These are phyloP conservation scores for Apocynum venetum DNA, from an alignment of 257 asterid genomes.

Conservation along the genomic window DNA sequence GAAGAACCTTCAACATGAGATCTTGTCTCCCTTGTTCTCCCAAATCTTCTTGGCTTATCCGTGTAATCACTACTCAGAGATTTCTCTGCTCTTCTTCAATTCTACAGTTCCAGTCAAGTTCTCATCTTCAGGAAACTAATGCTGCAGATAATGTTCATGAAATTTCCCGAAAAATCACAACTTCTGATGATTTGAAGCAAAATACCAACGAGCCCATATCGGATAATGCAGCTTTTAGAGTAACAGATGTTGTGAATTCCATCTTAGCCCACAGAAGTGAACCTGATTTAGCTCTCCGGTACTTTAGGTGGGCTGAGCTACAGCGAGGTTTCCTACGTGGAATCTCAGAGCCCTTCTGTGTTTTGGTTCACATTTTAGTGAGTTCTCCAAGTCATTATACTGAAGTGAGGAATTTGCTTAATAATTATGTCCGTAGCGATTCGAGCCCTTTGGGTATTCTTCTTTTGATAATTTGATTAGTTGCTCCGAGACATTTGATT, in stretches of 20 bases:
- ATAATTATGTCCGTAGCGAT: constrained; percentile 34
- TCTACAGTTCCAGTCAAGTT: neutral
- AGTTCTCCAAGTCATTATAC: constrained; percentile 36
- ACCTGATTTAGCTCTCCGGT: constrained; percentile 54
- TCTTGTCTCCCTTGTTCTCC: constrained; percentile 9
- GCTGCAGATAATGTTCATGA: constrained; percentile 6
- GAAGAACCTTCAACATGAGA: constrained; percentile 9
- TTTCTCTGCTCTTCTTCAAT: neutral
- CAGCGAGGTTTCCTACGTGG: constrained; percentile 41
- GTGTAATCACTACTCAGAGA: neutral
- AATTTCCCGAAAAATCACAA: constrained; percentile 19
- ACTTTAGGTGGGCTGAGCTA: constrained; percentile 39
- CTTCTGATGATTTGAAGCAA: constrained; percentile 1
- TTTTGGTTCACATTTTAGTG: constrained; percentile 67
- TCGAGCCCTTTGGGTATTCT: constrained; percentile 38
- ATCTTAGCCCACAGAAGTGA: constrained; percentile 47
- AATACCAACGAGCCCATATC: constrained; percentile 17
- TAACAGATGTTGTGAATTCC: constrained; percentile 31
- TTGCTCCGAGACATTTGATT: constrained; percentile 44
- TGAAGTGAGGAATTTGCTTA: constrained; percentile 38
- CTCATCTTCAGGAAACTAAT: neutral
- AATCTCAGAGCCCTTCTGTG: constrained; percentile 49
- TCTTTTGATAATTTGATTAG: constrained; percentile 39
- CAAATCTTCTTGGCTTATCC: constrained; percentile 13
- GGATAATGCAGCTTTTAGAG: constrained; percentile 16